These are phyloP conservation scores for Rhizophagus clarus DNA, from an alignment of 192 early-diverging fungal genomes.

Conservation along the genomic window DNA sequence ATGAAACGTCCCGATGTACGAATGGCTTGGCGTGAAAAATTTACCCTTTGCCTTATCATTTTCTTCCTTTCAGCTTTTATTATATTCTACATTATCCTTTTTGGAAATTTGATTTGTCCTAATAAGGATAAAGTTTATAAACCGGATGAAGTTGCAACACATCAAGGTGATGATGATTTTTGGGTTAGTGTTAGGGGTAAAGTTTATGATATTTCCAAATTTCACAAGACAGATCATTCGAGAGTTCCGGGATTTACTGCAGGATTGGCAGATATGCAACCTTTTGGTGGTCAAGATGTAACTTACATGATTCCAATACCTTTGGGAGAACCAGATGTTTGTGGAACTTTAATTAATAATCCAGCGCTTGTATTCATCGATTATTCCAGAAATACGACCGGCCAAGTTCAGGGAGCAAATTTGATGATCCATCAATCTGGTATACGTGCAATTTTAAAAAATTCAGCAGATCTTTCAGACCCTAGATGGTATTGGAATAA, in stretches of 20 bases:
- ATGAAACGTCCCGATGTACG: conserved; percentile 89
- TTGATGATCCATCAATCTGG: conserved; percentile 40
- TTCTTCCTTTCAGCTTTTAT: conserved; percentile 72
- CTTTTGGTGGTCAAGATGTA: conserved; percentile 65
- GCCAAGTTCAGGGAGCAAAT: conserved; percentile 12
- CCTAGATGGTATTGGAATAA: conserved; percentile 54
- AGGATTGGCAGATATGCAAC: conserved; percentile 45
- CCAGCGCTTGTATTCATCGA: not conserved
- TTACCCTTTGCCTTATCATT: conserved; percentile 82
- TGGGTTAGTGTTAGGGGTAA: conserved; percentile 67
- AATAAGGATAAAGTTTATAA: conserved; percentile 63
- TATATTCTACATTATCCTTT: conserved; percentile 87
- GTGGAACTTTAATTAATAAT: conserved; percentile 51
- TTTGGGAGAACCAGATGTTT: conserved; percentile 51
- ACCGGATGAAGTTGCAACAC: conserved; percentile 57
- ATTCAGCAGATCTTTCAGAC: conserved; percentile 40
- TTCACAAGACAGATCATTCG: conserved; percentile 60
- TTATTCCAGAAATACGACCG: conserved; percentile 18
- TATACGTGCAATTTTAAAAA: conserved; percentile 39
- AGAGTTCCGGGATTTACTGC: conserved; percentile 40
- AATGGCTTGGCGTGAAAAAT: conserved; percentile 97
- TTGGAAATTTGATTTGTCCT: conserved; percentile 85
- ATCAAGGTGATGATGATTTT: conserved; percentile 61
- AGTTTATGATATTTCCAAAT: conserved; percentile 71
- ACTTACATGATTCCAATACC: conserved; percentile 65